phyloP scores from a whole-genome alignment of 768 basidiomycete genomes.

The Mycena indigotica region DNA sequence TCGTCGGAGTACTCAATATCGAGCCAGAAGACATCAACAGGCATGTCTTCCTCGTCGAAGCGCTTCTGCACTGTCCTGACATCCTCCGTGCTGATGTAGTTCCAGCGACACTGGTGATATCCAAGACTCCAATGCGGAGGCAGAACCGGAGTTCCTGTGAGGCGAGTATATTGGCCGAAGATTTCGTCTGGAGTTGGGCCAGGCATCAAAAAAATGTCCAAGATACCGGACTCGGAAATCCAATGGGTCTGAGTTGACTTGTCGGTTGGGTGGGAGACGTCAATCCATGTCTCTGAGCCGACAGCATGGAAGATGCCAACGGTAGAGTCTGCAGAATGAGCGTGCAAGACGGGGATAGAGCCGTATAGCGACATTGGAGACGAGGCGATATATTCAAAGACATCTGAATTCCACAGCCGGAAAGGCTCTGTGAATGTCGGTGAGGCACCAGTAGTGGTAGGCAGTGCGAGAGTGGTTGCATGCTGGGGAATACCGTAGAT shows the following conservation, averaged over 20 bases:
- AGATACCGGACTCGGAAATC: conserved; percentile 96
- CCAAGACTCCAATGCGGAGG: conserved; percentile 90
- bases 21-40: conserved; percentile 95
- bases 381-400: conserved; percentile 91
- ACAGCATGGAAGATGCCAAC: conserved; percentile 89
- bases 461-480: conserved; percentile 86
- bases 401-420: conserved; percentile 92
- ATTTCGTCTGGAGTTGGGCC: conserved; percentile 84
- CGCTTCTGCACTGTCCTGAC: conserved; percentile 79
- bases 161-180: conserved; percentile 79
- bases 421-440: conserved; percentile 87
- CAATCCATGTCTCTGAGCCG: conserved; percentile 94
- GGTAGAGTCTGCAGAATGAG: conserved; percentile 84
- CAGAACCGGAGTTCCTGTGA: conserved; percentile 87
- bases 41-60: conserved; percentile 94
- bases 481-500: conserved; percentile 98
- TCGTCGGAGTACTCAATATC: conserved; percentile 95
- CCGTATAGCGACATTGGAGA: conserved; percentile 86
- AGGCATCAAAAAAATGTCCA: conserved; percentile 92
- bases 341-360: conserved; percentile 90
- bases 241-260: conserved; percentile 88
- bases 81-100: conserved; percentile 90
- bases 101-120: conserved; percentile 99
- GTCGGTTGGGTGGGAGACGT: conserved; percentile 69
- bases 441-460: conserved; percentile 80